Percentiles rank a stretch among this genome's conserved stretches.
Evolutionary conservation across 495 filamentous ascomycete genomes (phyloP).

Genomic region (Daldinia caldariorum): DNA sequence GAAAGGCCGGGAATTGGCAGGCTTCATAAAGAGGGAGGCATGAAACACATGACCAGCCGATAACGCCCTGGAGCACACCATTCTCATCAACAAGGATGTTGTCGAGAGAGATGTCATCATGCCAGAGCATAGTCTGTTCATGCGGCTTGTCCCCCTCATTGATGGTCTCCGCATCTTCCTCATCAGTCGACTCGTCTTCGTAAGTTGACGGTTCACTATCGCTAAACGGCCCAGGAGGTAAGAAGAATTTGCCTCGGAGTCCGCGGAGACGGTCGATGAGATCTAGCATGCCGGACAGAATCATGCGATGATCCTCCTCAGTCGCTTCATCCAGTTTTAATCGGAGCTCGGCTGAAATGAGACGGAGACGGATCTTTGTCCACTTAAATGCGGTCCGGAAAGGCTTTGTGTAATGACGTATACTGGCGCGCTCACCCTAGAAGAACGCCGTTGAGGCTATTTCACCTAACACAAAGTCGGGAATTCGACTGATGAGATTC

Average conservation of each 20-base stretch:
- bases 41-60: slow-evolving; percentile 66
- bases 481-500: slow-evolving; percentile 7
- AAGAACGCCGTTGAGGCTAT: slow-evolving; percentile 53
- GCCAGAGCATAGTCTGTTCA: slow-evolving; percentile 55
- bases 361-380: slow-evolving; percentile 38
- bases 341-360: slow-evolving; percentile 29
- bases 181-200: slow-evolving; percentile 14
- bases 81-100: slow-evolving; percentile 62
- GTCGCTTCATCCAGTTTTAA: slow-evolving; percentile 15
- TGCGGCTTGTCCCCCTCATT: slow-evolving; percentile 23
- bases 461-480: slow-evolving; percentile 36
- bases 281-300: slow-evolving; percentile 21
- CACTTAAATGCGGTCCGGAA: slow-evolving; percentile 46
- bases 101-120: slow-evolving; percentile 58
- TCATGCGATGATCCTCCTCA: slow-evolving; percentile 7
- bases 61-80: slow-evolving; percentile 55
- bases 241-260: slow-evolving; percentile 26
- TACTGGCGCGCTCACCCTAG: slow-evolving; percentile 44
- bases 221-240: slow-evolving; percentile 15
- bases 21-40: slow-evolving; percentile 59
- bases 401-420: slow-evolving; percentile 39
- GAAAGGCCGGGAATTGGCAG: slow-evolving; percentile 57
- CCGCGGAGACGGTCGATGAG: slow-evolving; percentile 30
- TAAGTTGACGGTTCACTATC: neutral
- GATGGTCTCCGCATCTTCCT: slow-evolving; percentile 19